phyloP scores from a whole-genome alignment of 1,284 basidiomycete species.

The Chondrostereum purpureum region DNA sequence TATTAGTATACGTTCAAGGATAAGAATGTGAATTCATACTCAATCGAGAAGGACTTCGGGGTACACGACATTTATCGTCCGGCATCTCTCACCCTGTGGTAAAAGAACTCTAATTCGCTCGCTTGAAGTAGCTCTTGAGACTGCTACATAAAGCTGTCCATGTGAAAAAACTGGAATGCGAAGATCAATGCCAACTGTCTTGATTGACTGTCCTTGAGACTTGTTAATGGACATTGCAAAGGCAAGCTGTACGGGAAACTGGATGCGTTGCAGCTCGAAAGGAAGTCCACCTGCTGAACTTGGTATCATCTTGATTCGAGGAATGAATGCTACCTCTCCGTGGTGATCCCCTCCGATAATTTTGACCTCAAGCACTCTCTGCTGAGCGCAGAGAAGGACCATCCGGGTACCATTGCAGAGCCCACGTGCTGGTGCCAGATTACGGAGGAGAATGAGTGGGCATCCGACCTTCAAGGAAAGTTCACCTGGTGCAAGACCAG shows the following conservation, averaged over 20 bases:
- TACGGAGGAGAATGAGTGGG: constrained; percentile 30
- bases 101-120: background rate
- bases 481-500: constrained; percentile 18
- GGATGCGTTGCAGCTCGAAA: constrained; percentile 21
- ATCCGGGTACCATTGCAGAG: constrained; percentile 33
- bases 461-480: constrained; percentile 20
- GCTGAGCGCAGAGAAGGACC: constrained; percentile 14
- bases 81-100: background rate
- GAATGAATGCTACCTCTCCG: constrained; percentile 22
- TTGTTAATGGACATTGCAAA: constrained; percentile 40
- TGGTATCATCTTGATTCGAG: constrained; percentile 17
- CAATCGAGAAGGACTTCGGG: background rate
- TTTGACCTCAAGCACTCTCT: constrained; percentile 21
- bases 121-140: constrained; percentile 8
- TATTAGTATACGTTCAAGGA: background rate
- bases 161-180: too few relatives aligned
- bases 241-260: constrained; percentile 33
- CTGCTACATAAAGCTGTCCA: too few relatives aligned
- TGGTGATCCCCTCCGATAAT: constrained; percentile 23
- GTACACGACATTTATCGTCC: background rate
- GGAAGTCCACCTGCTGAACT: constrained; percentile 18
- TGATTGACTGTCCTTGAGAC: constrained; percentile 36
- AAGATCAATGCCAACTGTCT: too few relatives aligned
- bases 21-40: background rate
- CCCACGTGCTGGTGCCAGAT: constrained; percentile 23